Evolutionary conservation across 192 early-diverging fungal species (phyloP), one percentile per base, ranked within the genome.

Genomic region (Podila minutissima): DNA sequence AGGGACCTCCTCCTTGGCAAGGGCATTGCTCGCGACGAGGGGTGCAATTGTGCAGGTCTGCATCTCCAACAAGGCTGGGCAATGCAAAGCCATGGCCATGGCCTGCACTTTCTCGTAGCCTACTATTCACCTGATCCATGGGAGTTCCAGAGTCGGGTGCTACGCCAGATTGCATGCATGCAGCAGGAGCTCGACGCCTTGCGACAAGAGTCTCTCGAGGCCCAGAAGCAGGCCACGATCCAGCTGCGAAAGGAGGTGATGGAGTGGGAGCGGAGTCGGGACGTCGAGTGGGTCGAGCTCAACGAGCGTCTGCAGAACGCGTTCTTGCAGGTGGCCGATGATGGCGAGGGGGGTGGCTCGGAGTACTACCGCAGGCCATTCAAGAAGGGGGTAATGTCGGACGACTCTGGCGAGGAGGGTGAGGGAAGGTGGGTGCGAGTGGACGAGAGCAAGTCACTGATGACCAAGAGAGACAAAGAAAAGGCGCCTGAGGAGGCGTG

Each of bases 81-180:
- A 19, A 46, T n/a, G 9, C 35, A 24, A 49, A 20, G 49, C 55
- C 33, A 48, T 3, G 24, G 53, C 24, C 61, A 59, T n/a, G 53
- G 22, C 17, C 60, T 62, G 5, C 12, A 48, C 3, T 63, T 75
- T 10, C 26, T 75, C 22, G 61, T 35, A 0, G 74, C 62, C 0
- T 58, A 49, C 22, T 75, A 75, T 37, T 69, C 66, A 22, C 62
- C 59, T 26, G 74, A 75, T 11, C 74, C 74, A 10, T 68, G 62
- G 74, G 66, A 64, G 62, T 75, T 62, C 17, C 74, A 75, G 38
- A 33, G 8, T 20, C 66, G 74, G 20, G 53, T 75, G 20, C 20
- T 75, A 5, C 32, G 62, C 4, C 74, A 75, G 20, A 38, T 75
- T 22, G 67, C 68, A n/a, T 20, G 19, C 13, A 57, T 68, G 33